These are phyloP conservation scores for Fusarium incarnatum DNA, from an alignment of 2,329 filamentous ascomycete genomes.

Conservation along the genomic window DNA sequence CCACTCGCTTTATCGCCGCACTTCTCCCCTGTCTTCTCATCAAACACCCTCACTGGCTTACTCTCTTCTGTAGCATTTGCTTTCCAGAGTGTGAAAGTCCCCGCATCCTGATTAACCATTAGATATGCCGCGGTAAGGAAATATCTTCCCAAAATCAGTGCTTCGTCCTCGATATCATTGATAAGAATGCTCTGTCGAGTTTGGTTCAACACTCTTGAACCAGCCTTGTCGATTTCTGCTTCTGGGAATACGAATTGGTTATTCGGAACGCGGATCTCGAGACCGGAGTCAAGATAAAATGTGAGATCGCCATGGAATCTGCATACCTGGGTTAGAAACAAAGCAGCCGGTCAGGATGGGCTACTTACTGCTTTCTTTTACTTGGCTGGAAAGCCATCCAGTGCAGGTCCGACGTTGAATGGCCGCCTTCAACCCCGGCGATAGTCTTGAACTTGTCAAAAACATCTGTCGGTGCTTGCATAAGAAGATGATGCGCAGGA, in stretches of 20 bases:
- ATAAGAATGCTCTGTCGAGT: slow-evolving; percentile 45
- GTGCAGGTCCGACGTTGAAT: slow-evolving; percentile 30
- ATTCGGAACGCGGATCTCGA: slow-evolving; percentile 48
- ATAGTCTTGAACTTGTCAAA: slow-evolving; percentile 38
- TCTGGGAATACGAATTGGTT: slow-evolving; percentile 47
- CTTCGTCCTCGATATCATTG: slow-evolving; percentile 31
- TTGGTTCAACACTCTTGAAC: slow-evolving; percentile 35
- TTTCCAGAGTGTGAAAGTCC: slow-evolving; percentile 52
- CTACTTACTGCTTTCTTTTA: slow-evolving; percentile 24
- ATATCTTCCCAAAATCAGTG: slow-evolving; percentile 48
- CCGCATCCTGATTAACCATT: slow-evolving; percentile 52
- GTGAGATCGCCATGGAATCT: slow-evolving; percentile 49
- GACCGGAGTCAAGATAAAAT: slow-evolving; percentile 45
- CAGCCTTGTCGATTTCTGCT: slow-evolving; percentile 45
- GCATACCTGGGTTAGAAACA: background rate
- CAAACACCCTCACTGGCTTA: slow-evolving; percentile 20
- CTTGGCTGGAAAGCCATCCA: slow-evolving; percentile 33
- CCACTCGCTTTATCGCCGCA: slow-evolving; percentile 22
- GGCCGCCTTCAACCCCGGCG: background rate
- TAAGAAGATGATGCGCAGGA: slow-evolving; percentile 47
- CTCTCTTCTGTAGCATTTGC: slow-evolving; percentile 45
- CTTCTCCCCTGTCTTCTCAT: slow-evolving; percentile 2
- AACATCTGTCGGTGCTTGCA: slow-evolving; percentile 43
- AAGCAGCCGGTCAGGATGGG: fast-evolving
- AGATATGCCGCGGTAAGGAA: slow-evolving; percentile 52